phyloP scores from a whole-genome alignment of 2,329 filamentous ascomycete genomes.

The Sarocladium oryzae region DNA sequence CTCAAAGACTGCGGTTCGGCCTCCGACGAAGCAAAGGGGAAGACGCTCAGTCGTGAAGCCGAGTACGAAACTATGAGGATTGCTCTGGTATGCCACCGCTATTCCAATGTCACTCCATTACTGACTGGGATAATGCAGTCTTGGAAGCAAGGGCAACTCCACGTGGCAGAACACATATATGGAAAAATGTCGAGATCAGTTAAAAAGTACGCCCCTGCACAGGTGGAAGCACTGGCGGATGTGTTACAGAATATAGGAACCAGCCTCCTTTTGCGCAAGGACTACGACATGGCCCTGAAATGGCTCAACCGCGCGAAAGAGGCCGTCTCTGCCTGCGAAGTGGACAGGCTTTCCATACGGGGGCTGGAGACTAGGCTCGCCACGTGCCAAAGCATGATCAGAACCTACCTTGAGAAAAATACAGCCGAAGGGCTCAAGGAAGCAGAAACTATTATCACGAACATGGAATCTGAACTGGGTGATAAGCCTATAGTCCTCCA shows the following conservation, averaged over 20 bases:
- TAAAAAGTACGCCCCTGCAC: constrained; percentile 35
- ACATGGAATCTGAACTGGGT: constrained; percentile 57
- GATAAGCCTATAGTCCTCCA: constrained; percentile 60
- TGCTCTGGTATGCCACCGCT: constrained; percentile 53
- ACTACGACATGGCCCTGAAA: constrained; percentile 50
- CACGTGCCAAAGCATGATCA: constrained; percentile 58
- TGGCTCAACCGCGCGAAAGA: constrained; percentile 70
- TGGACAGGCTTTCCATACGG: constrained; percentile 50
- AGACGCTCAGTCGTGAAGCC: constrained; percentile 35
- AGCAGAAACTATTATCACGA: constrained; percentile 50
- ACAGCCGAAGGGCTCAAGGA: constrained; percentile 38
- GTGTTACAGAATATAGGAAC: constrained; percentile 68
- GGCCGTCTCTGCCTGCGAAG: constrained; percentile 47
- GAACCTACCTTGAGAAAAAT: constrained; percentile 43
- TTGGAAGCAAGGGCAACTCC: constrained; percentile 66
- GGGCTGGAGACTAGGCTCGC: constrained; percentile 58
- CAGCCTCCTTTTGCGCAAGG: constrained; percentile 42
- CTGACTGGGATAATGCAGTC: constrained; percentile 39
- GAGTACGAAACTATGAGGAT: constrained; percentile 63
- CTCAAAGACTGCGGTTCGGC: constrained; percentile 12
- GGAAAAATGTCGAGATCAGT: constrained; percentile 19
- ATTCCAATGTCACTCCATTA: neutral
- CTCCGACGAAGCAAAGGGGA: neutral
- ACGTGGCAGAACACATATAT: constrained; percentile 76
- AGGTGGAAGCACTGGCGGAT: constrained; percentile 58